Conservation (phyloP, 73 alveolate species). For the Paraurostyla sp. region DNA sequence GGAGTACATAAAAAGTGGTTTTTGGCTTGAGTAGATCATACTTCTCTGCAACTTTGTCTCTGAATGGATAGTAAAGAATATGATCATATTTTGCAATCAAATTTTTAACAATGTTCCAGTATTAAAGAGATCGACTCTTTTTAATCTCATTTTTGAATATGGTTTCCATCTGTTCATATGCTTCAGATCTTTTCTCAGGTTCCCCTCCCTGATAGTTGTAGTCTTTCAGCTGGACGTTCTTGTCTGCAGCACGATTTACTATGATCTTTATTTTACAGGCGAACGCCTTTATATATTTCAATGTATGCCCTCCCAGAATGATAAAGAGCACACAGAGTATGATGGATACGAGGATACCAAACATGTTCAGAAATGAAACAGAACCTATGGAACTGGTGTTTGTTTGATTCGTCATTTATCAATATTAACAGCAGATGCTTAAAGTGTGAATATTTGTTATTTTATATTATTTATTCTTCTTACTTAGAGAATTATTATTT, state of each 20-base stretch:
- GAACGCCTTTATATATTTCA: conserved; percentile 27
- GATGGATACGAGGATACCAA: conserved; percentile 14
- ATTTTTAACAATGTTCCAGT: conserved; percentile 4
- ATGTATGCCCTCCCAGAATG: conserved; percentile 47
- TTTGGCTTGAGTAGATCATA: conserved; percentile 56
- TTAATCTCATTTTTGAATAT: conserved; percentile 51
- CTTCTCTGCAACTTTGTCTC: conserved; percentile 53
- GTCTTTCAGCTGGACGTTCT: conserved; percentile 53
- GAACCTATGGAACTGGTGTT: neutral
- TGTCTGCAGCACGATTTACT: conserved; percentile 57
- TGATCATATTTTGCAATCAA: conserved; percentile 58
- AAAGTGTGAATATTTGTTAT: conserved; percentile 14
- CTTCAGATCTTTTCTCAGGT: neutral
- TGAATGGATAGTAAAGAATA: conserved; percentile 43
- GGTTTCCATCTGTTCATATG: conserved; percentile 32
- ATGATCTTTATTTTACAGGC: conserved; percentile 57
- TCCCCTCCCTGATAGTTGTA: conserved; percentile 27
- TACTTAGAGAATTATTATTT: neutral
- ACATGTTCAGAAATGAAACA: conserved; percentile 1
- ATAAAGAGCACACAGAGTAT: conserved; percentile 11
- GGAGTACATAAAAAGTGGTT: conserved; percentile 32
- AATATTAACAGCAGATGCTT: conserved; percentile 6
- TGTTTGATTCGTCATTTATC: neutral
- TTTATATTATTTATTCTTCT: conserved; percentile 32
- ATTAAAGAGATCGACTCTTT: conserved; percentile 28